These are phyloP conservation scores for Acrocalymma vagum DNA, from an alignment of 2,329 filamentous ascomycete species.

Conservation along the genomic window DNA sequence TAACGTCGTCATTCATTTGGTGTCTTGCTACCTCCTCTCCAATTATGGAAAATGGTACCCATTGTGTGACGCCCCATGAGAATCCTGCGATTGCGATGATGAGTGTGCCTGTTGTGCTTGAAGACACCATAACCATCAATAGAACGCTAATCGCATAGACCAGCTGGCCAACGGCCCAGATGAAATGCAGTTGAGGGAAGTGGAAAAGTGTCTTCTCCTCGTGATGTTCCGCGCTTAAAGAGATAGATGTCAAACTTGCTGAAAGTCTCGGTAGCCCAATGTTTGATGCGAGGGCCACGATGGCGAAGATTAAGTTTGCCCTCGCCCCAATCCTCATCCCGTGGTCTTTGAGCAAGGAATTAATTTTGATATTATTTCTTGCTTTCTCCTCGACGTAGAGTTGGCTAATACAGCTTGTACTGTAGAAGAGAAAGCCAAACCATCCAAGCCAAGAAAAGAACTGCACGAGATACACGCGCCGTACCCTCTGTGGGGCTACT, in stretches of 20 bases:
- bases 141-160: constrained; percentile 4
- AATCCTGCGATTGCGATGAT: constrained; percentile 21
- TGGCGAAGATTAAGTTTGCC: constrained; percentile 13
- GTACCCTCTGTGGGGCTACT: constrained; percentile 8
- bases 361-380: neutral
- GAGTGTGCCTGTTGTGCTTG: neutral
- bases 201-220: too few species aligned
- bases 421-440: constrained; percentile 48
- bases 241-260: too few species aligned
- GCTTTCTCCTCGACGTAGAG: constrained; percentile 12
- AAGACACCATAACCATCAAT: constrained; percentile 5
- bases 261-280: neutral
- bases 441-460: constrained; percentile 56
- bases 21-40: constrained; percentile 27
- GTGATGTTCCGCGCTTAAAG: too few species aligned
- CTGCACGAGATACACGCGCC: constrained; percentile 65
- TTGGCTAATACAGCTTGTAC: constrained; percentile 31
- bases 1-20: neutral
- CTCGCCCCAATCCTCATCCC: constrained; percentile 10
- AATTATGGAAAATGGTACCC: constrained; percentile 40
- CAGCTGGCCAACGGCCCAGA: constrained; percentile 4
- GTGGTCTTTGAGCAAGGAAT: constrained; percentile 3
- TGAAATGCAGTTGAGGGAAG: constrained; percentile 1
- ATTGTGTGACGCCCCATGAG: constrained; percentile 40
- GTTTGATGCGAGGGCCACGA: constrained; percentile 10